Conservation (phyloP, 352 stramenopile genomes). For the Globisporangium recalcitrans region DNA sequence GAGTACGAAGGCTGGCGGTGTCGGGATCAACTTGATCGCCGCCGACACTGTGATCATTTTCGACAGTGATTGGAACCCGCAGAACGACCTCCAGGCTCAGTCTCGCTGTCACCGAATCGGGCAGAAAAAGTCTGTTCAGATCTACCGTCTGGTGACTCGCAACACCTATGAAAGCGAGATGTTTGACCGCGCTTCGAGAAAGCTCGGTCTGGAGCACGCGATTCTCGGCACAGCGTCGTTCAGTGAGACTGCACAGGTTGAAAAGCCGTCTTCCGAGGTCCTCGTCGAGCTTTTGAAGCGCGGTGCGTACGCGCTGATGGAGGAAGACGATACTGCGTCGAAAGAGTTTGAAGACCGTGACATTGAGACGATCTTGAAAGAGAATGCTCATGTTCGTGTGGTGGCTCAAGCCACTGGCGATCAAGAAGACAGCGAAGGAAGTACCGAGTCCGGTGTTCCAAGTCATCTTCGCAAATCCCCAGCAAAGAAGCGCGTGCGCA, state of each 20-base stretch:
- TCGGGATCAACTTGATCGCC: constrained; percentile 97
- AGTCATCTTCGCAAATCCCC: constrained; percentile 32
- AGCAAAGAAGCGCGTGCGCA: constrained; percentile 50
- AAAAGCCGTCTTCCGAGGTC: constrained; percentile 87
- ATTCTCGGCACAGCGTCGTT: constrained; percentile 94
- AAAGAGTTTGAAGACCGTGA: constrained; percentile 93
- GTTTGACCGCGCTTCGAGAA: constrained; percentile 97
- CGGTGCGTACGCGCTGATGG: constrained; percentile 97
- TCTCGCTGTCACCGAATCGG: constrained; percentile 97
- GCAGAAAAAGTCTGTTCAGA: constrained; percentile 97
- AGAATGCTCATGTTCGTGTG: constrained; percentile 77
- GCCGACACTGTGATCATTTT: constrained; percentile 99
- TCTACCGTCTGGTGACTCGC: constrained; percentile 96
- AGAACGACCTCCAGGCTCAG: constrained; percentile 89
- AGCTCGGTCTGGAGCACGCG: constrained; percentile 98
- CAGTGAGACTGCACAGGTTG: constrained; percentile 87
- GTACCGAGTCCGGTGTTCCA: constrained; percentile 6
- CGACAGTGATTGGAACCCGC: constrained; percentile 99
- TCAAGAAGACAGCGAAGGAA: constrained; percentile 25
- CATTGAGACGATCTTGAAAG: constrained; percentile 95
- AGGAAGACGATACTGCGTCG: constrained; percentile 93
- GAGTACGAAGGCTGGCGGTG: constrained; percentile 96
- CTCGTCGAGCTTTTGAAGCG: constrained; percentile 97
- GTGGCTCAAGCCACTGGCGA: constrained; percentile 33
- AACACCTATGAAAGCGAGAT: constrained; percentile 99